These are phyloP conservation scores for Pichia inconspicua DNA, from an alignment of 1,139 yeast genomes.

Conservation along the genomic window DNA sequence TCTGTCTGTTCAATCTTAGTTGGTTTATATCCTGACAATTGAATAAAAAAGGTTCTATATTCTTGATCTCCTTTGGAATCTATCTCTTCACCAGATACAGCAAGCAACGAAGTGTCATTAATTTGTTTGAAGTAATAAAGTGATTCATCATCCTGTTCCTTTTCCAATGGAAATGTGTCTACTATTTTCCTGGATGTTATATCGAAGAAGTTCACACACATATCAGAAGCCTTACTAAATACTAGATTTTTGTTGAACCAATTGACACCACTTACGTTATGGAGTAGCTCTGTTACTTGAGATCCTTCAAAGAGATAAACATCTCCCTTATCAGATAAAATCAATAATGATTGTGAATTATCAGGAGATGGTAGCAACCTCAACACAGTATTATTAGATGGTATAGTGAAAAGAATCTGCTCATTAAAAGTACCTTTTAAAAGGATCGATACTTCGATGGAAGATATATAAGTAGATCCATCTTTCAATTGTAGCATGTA, in stretches of 20 bases:
- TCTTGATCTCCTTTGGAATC: slow-evolving; percentile 1
- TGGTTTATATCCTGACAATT: background rate
- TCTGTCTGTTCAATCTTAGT: slow-evolving; percentile 20
- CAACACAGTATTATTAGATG: background rate
- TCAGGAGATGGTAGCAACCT: slow-evolving; percentile 9
- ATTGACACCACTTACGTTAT: slow-evolving; percentile 6
- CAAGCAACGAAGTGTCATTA: slow-evolving; percentile 3
- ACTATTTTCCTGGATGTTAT: background rate
- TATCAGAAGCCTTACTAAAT: background rate
- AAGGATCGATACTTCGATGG: slow-evolving; percentile 7
- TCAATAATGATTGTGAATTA: background rate
- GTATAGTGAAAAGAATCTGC: background rate
- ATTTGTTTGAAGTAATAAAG: slow-evolving; percentile 8
- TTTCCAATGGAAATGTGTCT: slow-evolving; percentile 1
- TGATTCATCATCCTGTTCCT: slow-evolving; percentile 3
- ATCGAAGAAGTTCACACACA: slow-evolving; percentile 3
- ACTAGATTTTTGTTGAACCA: slow-evolving; percentile 9
- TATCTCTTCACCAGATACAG: slow-evolving; percentile 6
- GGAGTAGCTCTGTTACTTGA: background rate
- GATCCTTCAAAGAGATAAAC: slow-evolving; percentile 4
- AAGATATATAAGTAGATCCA: background rate
- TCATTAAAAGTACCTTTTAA: slow-evolving; percentile 9
- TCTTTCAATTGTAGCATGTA: slow-evolving; percentile 6
- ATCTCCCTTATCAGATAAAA: slow-evolving; percentile 8
- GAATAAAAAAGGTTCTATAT: slow-evolving; percentile 9